Conservation (phyloP, 1,139 yeast species). For the Groenewaldozyma auringiensis region DNA sequence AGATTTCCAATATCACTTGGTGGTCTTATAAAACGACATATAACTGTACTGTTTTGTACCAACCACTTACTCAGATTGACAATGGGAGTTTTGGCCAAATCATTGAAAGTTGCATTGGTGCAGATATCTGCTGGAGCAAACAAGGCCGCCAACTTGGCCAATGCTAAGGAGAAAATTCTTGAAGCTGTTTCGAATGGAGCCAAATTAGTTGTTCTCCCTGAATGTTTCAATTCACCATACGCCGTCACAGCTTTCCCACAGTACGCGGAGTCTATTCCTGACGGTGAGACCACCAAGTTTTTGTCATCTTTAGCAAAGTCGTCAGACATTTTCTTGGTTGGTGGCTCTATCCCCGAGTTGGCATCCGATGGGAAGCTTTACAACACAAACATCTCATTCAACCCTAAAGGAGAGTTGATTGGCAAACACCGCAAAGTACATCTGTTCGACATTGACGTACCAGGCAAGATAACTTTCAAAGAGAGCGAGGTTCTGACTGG, state of each 20-base stretch:
- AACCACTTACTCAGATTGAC: neutral
- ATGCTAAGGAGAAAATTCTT: slow-evolving; percentile 46
- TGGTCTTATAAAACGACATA: too few relatives aligned
- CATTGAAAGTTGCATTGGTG: slow-evolving; percentile 59
- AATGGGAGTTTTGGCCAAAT: slow-evolving; percentile 21
- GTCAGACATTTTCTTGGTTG: slow-evolving; percentile 57
- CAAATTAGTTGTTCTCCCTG: slow-evolving; percentile 61
- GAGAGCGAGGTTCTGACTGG: slow-evolving; percentile 70
- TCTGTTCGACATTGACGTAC: slow-evolving; percentile 84
- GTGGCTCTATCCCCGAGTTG: slow-evolving; percentile 87
- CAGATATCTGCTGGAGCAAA: slow-evolving; percentile 72
- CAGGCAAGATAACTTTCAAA: slow-evolving; percentile 77
- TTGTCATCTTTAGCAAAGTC: slow-evolving; percentile 58
- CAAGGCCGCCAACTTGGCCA: slow-evolving; percentile 52
- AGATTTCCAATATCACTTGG: too few relatives aligned
- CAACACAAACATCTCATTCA: slow-evolving; percentile 76
- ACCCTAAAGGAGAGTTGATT: slow-evolving; percentile 61
- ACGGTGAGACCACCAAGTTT: slow-evolving; percentile 58
- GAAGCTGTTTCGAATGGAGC: slow-evolving; percentile 46
- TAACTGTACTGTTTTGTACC: neutral
- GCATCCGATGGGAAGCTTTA: slow-evolving; percentile 53
- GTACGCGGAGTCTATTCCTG: slow-evolving; percentile 70
- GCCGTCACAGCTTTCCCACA: slow-evolving; percentile 78
- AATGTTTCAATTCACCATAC: slow-evolving; percentile 94
- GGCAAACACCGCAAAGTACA: slow-evolving; percentile 88